These are phyloP conservation scores for Alternaria dauci DNA, from an alignment of 2,329 filamentous ascomycete genomes.

Conservation along the genomic window DNA sequence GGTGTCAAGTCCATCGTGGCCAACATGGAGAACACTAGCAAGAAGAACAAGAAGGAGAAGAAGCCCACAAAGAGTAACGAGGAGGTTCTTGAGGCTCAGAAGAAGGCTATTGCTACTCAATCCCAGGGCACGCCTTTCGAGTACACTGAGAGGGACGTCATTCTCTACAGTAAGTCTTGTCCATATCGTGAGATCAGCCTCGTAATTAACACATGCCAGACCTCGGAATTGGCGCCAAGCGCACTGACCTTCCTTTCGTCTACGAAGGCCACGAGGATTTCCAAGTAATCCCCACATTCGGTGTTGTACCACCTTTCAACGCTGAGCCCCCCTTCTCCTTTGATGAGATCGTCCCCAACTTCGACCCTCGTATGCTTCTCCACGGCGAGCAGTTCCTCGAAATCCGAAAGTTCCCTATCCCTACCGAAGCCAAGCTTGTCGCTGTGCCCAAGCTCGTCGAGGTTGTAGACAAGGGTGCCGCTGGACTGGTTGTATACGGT, in stretches of 20 bases:
- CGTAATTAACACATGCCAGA: slow-evolving; percentile 55
- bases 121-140: slow-evolving; percentile 77
- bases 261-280: slow-evolving; percentile 93
- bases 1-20: slow-evolving; percentile 81
- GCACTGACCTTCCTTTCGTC: slow-evolving; percentile 83
- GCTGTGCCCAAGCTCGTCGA: slow-evolving; percentile 85
- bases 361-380: slow-evolving; percentile 97
- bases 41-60: slow-evolving; percentile 49
- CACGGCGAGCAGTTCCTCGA: slow-evolving; percentile 99
- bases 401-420: slow-evolving; percentile 89
- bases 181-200: background rate
- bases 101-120: slow-evolving; percentile 75
- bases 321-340: slow-evolving; percentile 81
- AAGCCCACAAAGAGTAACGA: slow-evolving; percentile 65
- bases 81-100: slow-evolving; percentile 77
- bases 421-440: slow-evolving; percentile 79
- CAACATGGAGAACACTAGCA: slow-evolving; percentile 81
- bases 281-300: slow-evolving; percentile 93
- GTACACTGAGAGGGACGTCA: slow-evolving; percentile 86
- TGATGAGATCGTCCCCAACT: slow-evolving; percentile 89
- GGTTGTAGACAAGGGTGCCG: slow-evolving; percentile 93
- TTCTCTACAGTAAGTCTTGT: slow-evolving; percentile 75
- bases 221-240: slow-evolving; percentile 90
- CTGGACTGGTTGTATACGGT: slow-evolving; percentile 81
- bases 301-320: slow-evolving; percentile 93